These are phyloP conservation scores for Blastocystis sp. DNA, from an alignment of 352 stramenopile species.

Conservation along the genomic window DNA sequence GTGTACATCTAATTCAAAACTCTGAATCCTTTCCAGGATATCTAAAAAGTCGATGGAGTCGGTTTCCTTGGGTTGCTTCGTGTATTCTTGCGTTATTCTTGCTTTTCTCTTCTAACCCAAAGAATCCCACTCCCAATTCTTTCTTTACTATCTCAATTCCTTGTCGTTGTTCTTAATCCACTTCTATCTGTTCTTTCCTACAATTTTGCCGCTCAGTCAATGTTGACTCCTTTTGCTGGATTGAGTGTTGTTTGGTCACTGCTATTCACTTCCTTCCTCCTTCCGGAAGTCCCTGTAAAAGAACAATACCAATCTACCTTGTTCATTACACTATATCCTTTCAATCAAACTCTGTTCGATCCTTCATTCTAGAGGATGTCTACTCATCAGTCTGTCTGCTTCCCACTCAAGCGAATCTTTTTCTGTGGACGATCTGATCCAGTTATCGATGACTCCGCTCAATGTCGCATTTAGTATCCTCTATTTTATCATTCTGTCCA, in stretches of 20 bases:
- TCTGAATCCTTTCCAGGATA: conserved; percentile 15
- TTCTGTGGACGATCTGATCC: neutral
- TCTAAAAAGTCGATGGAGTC: neutral
- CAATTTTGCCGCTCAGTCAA: conserved; percentile 30
- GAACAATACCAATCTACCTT: conserved; percentile 14
- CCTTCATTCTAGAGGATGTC: conserved; percentile 38
- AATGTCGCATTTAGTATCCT: neutral
- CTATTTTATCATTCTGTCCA: neutral
- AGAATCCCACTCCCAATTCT: neutral
- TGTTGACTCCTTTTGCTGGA: conserved; percentile 34
- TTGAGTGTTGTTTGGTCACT: conserved; percentile 47
- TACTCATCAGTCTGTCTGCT: conserved; percentile 22
- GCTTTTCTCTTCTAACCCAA: neutral
- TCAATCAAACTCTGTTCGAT: neutral
- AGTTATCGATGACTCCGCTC: neutral
- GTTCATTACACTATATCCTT: conserved; percentile 56
- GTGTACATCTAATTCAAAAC: conserved; percentile 8
- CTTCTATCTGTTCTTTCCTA: conserved; percentile 30
- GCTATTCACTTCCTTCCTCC: neutral
- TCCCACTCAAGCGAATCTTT: neutral
- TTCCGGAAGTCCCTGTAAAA: conserved; percentile 1
- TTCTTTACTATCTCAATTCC: neutral
- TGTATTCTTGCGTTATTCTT: neutral
- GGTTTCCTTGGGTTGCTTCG: conserved; percentile 37
- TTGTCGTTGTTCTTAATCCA: conserved; percentile 34